A percentile compares a stretch with the other conserved stretches of the same genome.
These are phyloP conservation scores for Escallonia herrerae DNA, from an alignment of 129 eudicot genomes.

Conservation along the genomic window DNA sequence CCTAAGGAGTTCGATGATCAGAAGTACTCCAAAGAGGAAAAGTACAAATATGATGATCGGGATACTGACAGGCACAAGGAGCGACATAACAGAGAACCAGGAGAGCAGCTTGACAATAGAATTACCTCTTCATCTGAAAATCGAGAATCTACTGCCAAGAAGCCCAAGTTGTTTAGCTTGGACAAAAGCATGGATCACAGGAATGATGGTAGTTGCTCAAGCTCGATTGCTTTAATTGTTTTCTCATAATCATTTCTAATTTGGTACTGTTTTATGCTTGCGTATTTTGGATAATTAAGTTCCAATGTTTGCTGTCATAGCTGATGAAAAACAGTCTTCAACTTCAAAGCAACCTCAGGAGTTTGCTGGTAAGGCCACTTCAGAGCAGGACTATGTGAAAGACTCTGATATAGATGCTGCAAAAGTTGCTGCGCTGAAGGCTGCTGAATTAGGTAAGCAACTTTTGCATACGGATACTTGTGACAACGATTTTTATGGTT, in stretches of 20 bases:
- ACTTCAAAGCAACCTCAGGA: constrained; percentile 38
- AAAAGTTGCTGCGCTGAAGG: constrained; percentile 91
- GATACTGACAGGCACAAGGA: constrained; percentile 32
- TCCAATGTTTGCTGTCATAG: constrained; percentile 16
- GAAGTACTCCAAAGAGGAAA: constrained; percentile 43
- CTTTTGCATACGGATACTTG: not conserved
- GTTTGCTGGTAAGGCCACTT: constrained; percentile 21
- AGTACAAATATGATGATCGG: constrained; percentile 37
- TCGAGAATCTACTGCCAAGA: constrained; percentile 37
- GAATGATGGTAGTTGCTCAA: constrained; percentile 31
- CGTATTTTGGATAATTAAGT: not conserved
- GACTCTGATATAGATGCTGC: constrained; percentile 93
- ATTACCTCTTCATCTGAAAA: constrained; percentile 9
- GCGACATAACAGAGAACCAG: constrained; percentile 27
- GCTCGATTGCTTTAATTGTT: not conserved
- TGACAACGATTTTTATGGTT: too few relatives aligned
- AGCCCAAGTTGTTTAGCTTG: constrained; percentile 40
- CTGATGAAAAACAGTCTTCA: constrained; percentile 31
- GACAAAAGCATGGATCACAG: constrained; percentile 24
- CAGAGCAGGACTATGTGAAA: constrained; percentile 50
- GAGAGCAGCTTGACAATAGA: constrained; percentile 36
- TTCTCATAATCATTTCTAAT: not conserved
- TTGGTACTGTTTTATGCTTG: not conserved
- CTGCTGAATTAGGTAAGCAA: constrained; percentile 82
- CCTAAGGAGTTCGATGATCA: constrained; percentile 31